Base-by-base conservation (phyloP, 2,329 filamentous ascomycete genomes). In the Gremmenia infestans region DNA sequence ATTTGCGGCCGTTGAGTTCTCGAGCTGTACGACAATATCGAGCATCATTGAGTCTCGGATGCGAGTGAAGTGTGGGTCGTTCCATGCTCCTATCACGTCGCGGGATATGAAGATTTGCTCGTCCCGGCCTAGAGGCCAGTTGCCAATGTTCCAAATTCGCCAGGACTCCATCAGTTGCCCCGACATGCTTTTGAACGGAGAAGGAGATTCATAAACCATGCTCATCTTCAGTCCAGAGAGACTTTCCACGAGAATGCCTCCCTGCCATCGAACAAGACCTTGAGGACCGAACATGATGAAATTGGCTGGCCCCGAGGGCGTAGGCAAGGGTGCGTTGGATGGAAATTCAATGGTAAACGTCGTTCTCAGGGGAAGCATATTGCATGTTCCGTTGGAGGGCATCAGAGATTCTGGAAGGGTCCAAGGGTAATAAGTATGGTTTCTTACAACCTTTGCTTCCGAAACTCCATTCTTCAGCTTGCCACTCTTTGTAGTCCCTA, bases 381-480 rank as follows among this genome's bases (percentile, higher is more conserved):
- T 80, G 63, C 90, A 96, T n/a, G 80, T 87, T 0, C 88, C 93
- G 65, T 95, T 84, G 9, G 75, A 72, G 0, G 92, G 91, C 2
- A 97, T 79, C 63, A 96, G 78, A 25, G 82, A 79, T 1, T 78
- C 76, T 0, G 94, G 93, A 0, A 99, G 75, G 0, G 94, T 97
- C 93, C 93, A 97, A 0, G 94, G 94, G 67, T 91, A 97, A 65
- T 89, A 86, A 0, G 88, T 93, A 70, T 92, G 86, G 65, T 96
- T 96, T 0, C 84, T 85, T 6, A 81, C 82, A 14, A 85, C 86
- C 3, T 51, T 39, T 17, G 46, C 15, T 50, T 40, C 50, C 2
- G 15, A 35, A 17, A 22, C 9, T 28, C 19, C 17, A 3, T 42
- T 43, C 40, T 52, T 46, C 4, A 12, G 15, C 5, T 22, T 52